Evolutionary conservation across 257 asterid genomes (phyloP).

Genomic region (Solanum rostratum): DNA sequence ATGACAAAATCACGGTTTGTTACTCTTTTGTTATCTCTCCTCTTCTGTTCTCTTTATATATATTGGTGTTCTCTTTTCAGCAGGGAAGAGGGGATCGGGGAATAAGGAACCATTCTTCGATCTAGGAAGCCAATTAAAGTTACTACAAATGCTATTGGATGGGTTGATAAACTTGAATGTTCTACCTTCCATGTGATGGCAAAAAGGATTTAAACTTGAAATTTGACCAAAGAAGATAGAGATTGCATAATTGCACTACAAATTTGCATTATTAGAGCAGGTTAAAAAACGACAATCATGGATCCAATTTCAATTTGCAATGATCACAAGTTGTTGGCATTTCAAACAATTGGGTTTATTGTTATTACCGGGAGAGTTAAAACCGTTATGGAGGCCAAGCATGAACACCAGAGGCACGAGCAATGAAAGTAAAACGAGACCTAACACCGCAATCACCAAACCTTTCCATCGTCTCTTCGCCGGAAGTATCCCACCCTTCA

Average conservation of each 20-base stretch:
- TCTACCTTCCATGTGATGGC: not conserved
- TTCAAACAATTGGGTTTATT: not conserved
- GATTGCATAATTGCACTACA: not conserved
- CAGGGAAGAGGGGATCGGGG: not conserved
- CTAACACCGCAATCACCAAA: conserved; percentile 61
- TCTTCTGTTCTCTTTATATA: not conserved
- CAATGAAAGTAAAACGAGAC: conserved; percentile 84
- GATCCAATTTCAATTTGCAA: not conserved
- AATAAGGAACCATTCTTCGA: not conserved
- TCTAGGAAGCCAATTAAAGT: not conserved
- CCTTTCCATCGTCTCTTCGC: conserved; percentile 85
- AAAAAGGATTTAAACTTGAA: not conserved
- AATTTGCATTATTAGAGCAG: not conserved
- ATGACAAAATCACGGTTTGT: not conserved
- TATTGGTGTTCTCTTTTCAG: not conserved
- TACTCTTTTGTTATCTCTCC: not conserved
- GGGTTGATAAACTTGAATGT: not conserved
- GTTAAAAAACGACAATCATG: not conserved
- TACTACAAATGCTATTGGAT: not conserved
- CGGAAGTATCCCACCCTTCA: conserved; percentile 51
- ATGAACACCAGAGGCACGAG: conserved; percentile 81
- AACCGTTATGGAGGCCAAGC: conserved; percentile 69
- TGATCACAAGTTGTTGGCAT: not conserved
- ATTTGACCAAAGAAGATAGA: not conserved
- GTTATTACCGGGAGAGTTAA: conserved; percentile 52